Evolutionary conservation across 371 early-diverging fungal genomes (phyloP).

Genomic region (Mortierella sp.): DNA sequence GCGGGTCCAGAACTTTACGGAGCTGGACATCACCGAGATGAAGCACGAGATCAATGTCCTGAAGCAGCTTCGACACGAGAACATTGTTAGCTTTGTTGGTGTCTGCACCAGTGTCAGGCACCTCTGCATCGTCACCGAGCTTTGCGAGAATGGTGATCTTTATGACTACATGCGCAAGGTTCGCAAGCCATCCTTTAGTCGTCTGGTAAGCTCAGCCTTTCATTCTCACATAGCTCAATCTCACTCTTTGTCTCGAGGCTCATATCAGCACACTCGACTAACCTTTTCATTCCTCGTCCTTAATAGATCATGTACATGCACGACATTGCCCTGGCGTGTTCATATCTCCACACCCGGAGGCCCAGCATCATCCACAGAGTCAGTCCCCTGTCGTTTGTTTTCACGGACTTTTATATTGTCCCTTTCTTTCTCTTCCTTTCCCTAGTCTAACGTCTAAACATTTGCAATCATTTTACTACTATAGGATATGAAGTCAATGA

Average conservation of each 20-base stretch:
- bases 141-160: conserved; percentile 79
- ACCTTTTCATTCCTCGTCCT: not conserved
- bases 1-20: conserved; percentile 69
- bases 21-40: conserved; percentile 74
- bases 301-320: conserved; percentile 77
- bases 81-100: conserved; percentile 79
- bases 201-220: conserved; percentile 41
- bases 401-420: not conserved
- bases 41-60: conserved; percentile 81
- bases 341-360: conserved; percentile 59
- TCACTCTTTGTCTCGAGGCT: not conserved
- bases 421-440: not conserved
- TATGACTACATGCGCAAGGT: conserved; percentile 77
- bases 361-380: conserved; percentile 69
- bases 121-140: conserved; percentile 78
- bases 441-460: not conserved
- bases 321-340: conserved; percentile 73
- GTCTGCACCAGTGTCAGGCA: conserved; percentile 73
- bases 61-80: conserved; percentile 83
- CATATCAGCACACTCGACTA: not conserved
- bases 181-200: conserved; percentile 73
- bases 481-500: conserved; percentile 86
- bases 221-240: not conserved
- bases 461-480: not conserved
- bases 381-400: not conserved